Percentiles rank a stretch among this genome's conserved stretches.
These are phyloP conservation scores for Macrophomina phaseolina DNA, from an alignment of 2,329 filamentous ascomycete genomes.

Conservation along the genomic window DNA sequence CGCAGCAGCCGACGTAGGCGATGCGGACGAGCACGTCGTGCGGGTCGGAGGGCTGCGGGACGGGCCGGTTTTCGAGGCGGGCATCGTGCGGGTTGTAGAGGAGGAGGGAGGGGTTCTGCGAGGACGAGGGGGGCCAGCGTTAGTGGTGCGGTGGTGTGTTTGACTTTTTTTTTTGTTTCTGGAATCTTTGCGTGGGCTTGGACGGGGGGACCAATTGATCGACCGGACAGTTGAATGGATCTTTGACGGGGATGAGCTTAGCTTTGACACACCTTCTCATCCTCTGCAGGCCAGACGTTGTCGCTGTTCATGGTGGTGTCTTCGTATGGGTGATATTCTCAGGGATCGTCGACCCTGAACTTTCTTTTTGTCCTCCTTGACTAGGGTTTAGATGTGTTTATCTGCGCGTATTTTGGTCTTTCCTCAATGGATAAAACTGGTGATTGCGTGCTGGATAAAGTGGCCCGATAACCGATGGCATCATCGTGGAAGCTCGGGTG, in stretches of 20 bases:
- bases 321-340: no score
- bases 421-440: not conserved
- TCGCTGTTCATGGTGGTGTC: slow-evolving; percentile 5
- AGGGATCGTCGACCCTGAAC: not conserved
- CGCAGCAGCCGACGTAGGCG: slow-evolving; percentile 52
- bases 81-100: slow-evolving; percentile 48
- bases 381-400: not conserved
- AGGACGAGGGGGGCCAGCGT: not conserved
- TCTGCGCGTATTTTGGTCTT: not conserved
- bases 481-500: not conserved
- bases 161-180: no score
- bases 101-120: slow-evolving; percentile 49
- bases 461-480: slow-evolving; percentile 1
- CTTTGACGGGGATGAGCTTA: not conserved
- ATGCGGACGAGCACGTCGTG: slow-evolving; percentile 53
- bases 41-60: slow-evolving; percentile 43
- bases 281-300: slow-evolving; percentile 10
- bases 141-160: no score
- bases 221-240: no score
- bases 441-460: slow-evolving; percentile 9
- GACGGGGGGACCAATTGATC: no score
- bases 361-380: not conserved
- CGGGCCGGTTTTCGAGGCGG: slow-evolving; percentile 45
- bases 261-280: slow-evolving; percentile 14
- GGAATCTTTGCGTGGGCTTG: no score